Evolutionary conservation across 441 rosid genomes (phyloP).

Genomic region (Jatropha multifida): DNA sequence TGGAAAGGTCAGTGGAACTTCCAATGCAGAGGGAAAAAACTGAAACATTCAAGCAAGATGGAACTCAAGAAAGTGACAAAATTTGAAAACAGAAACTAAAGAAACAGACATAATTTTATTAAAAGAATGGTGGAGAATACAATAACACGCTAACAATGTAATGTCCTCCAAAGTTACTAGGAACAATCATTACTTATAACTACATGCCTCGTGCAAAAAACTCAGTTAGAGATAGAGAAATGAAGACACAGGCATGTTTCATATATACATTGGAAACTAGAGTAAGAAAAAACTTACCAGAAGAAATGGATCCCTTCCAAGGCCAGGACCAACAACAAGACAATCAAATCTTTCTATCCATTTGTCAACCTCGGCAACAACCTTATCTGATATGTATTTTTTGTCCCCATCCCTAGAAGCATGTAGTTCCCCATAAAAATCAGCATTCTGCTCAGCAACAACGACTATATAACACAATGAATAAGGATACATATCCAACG

Average conservation of each 20-base stretch:
- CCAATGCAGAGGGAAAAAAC: background rate
- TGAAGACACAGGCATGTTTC: background rate
- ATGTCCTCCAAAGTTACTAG: background rate
- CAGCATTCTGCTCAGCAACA: constrained; percentile 13
- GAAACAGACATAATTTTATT: background rate
- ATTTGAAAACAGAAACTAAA: background rate
- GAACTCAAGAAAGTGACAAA: constrained; percentile 11
- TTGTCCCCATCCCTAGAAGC: constrained; percentile 56
- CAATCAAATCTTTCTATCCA: constrained; percentile 99
- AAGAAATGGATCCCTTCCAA: constrained; percentile 93
- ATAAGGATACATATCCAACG: background rate
- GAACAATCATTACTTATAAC: background rate
- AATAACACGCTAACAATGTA: background rate
- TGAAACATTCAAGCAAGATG: background rate
- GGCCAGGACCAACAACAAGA: constrained; percentile 94
- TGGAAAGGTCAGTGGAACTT: background rate
- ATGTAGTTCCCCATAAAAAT: constrained; percentile 20
- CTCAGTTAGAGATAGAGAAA: background rate
- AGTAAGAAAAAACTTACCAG: constrained; percentile 45
- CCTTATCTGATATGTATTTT: constrained; percentile 39
- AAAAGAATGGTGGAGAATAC: background rate
- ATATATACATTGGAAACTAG: constrained; percentile 4
- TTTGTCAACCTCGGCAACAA: constrained; percentile 73
- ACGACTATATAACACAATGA: background rate
- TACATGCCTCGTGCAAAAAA: constrained; percentile 5